phyloP scores from a whole-genome alignment of 2,329 filamentous ascomycete genomes.

The Conoideocrella luteorostrata region DNA sequence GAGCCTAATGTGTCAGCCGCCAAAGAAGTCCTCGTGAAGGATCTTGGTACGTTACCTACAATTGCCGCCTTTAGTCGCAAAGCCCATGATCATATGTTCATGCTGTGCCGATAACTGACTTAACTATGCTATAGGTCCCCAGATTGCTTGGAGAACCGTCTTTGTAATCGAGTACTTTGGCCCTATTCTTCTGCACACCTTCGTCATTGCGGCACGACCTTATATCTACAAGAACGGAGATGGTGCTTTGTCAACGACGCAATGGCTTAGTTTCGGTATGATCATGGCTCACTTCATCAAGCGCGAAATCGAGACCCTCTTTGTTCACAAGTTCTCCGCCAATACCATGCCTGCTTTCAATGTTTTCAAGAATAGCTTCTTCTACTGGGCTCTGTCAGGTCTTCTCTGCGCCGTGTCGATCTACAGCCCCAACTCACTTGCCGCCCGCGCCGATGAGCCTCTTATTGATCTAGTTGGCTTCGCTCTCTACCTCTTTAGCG shows the following conservation, averaged over 20 bases:
- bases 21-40: slow-evolving; percentile 75
- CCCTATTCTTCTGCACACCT: slow-evolving; percentile 78
- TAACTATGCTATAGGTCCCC: slow-evolving; percentile 57
- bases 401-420: slow-evolving; percentile 77
- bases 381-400: slow-evolving; percentile 88
- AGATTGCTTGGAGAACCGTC: slow-evolving; percentile 88
- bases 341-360: slow-evolving; percentile 88
- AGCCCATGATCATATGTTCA: too few species aligned
- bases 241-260: slow-evolving; percentile 53
- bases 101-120: too few species aligned
- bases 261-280: slow-evolving; percentile 68
- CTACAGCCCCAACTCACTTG: slow-evolving; percentile 68
- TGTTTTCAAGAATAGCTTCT: slow-evolving; percentile 89
- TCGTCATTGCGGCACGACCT: slow-evolving; percentile 65
- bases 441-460: slow-evolving; percentile 46
- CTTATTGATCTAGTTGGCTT: slow-evolving; percentile 60
- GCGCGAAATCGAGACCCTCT: slow-evolving; percentile 90
- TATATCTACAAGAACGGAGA: slow-evolving; percentile 45
- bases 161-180: slow-evolving; percentile 94
- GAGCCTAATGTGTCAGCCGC: slow-evolving; percentile 41
- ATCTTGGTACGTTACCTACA: slow-evolving; percentile 61
- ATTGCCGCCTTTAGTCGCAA: too few species aligned
- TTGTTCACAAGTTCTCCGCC: slow-evolving; percentile 89
- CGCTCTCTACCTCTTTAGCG: slow-evolving; percentile 67
- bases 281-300: slow-evolving; percentile 84